Conservation (phyloP, 805 yeast genomes). For the Saccharomycopsis lassenensis region DNA sequence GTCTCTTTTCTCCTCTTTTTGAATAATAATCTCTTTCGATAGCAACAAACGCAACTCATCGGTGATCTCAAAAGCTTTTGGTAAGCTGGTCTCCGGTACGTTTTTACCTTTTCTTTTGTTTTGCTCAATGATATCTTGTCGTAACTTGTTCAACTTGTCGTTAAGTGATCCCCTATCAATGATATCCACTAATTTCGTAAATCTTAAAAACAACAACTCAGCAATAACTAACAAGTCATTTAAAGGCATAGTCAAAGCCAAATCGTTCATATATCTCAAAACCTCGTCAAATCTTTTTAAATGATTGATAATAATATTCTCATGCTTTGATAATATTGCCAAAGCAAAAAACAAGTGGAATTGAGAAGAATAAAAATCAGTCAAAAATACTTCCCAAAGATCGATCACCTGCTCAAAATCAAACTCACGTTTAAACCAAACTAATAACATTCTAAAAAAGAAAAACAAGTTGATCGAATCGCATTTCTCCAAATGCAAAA, state of each 20-base stretch:
- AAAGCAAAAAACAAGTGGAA: constrained; percentile 80
- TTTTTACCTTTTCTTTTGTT: constrained; percentile 18
- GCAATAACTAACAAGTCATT: constrained; percentile 74
- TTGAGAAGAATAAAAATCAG: constrained; percentile 78
- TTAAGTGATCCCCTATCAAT: constrained; percentile 42
- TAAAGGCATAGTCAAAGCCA: constrained; percentile 64
- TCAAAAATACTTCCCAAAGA: constrained; percentile 91
- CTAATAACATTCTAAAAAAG: constrained; percentile 88
- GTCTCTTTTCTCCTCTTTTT: constrained; percentile 40
- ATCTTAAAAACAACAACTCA: constrained; percentile 71
- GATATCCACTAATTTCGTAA: constrained; percentile 67
- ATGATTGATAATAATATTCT: constrained; percentile 63
- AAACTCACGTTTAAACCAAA: constrained; percentile 92
- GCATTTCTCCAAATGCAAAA: constrained; percentile 73
- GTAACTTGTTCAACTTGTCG: constrained; percentile 13
- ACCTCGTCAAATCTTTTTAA: constrained; percentile 81
- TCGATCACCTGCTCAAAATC: constrained; percentile 62
- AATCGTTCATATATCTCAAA: constrained; percentile 83
- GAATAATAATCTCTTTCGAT: constrained; percentile 49
- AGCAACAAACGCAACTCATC: constrained; percentile 51
- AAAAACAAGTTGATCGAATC: constrained; percentile 87
- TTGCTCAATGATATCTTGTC: constrained; percentile 9
- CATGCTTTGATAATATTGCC: constrained; percentile 82
- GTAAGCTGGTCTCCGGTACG: constrained; percentile 4
- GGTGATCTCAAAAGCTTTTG: constrained; percentile 22